Percentiles rank a stretch among this genome's conserved stretches.
Evolutionary conservation across 257 asterid species (phyloP).

Genomic region (Capsicum rhomboideum): DNA sequence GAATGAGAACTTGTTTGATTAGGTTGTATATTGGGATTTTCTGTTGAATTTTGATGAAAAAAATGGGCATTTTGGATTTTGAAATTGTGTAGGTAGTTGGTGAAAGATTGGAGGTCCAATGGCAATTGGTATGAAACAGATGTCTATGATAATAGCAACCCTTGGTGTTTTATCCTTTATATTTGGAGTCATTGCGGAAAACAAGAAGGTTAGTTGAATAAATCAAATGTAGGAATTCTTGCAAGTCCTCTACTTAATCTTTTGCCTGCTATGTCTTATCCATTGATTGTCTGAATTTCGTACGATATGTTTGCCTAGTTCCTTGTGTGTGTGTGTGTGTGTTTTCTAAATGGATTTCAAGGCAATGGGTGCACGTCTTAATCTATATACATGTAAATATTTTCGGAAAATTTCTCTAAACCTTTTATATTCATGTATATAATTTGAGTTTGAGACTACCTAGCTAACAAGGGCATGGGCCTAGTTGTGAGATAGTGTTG

Average conservation of each 20-base stretch:
- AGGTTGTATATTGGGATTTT: background rate
- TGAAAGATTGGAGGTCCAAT: constrained; percentile 12
- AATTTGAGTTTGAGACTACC: no score
- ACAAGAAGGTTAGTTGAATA: constrained; percentile 6
- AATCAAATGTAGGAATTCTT: background rate
- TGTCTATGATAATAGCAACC: constrained; percentile 40
- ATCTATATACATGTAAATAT: background rate
- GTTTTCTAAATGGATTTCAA: background rate
- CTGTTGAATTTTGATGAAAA: background rate
- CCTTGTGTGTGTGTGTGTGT: background rate
- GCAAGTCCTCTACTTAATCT: background rate
- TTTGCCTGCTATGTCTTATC: background rate
- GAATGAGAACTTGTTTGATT: no score
- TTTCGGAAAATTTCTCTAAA: background rate
- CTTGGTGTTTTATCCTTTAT: constrained; percentile 49
- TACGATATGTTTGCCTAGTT: background rate
- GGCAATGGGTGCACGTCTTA: background rate
- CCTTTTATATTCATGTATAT: no score
- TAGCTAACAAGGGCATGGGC: no score
- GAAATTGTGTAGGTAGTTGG: constrained; percentile 11
- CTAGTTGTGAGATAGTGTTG: background rate
- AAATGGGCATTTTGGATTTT: background rate
- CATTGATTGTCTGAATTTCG: background rate
- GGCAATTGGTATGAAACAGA: constrained; percentile 49
- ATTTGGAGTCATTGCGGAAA: constrained; percentile 52